Conservation (phyloP, 768 basidiomycete species). For the Boletales sp. region DNA sequence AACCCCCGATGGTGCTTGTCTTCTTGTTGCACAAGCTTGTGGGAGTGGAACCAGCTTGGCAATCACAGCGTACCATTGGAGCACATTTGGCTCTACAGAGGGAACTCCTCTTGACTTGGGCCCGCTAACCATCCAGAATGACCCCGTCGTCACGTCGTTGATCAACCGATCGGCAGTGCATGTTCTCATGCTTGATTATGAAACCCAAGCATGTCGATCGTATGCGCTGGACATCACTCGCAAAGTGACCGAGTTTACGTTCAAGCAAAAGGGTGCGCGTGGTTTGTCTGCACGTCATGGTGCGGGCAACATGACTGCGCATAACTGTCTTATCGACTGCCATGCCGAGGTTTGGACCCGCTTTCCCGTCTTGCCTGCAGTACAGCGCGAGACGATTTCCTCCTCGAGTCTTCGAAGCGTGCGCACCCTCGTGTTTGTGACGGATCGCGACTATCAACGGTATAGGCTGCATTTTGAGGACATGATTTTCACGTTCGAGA, state of each 20-base stretch:
- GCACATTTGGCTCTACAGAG: conserved; percentile 48
- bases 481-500: conserved; percentile 46
- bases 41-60: conserved; percentile 4
- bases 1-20: conserved; percentile 54
- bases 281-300: conserved; percentile 9
- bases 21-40: conserved; percentile 34
- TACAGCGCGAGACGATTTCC: conserved; percentile 42
- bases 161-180: conserved; percentile 40
- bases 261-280: conserved; percentile 40
- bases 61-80: conserved; percentile 50
- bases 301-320: conserved; percentile 20
- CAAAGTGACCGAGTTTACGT: conserved; percentile 53
- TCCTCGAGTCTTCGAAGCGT: conserved; percentile 30
- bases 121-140: conserved; percentile 16
- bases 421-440: conserved; percentile 43
- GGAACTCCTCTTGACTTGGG: conserved; percentile 41
- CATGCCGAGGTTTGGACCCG: conserved; percentile 57
- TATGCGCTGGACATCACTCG: conserved; percentile 50
- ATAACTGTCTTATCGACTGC: conserved; percentile 55
- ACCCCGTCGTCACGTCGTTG: conserved; percentile 42
- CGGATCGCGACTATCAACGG: conserved; percentile 32
- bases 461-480: conserved; percentile 44
- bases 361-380: conserved; percentile 54
- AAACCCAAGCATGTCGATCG: conserved; percentile 35
- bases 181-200: conserved; percentile 38